Percentiles rank a stretch among this genome's conserved stretches.
Evolutionary conservation across 805 yeast genomes (phyloP).

Genomic region (Candida sonorensis): DNA sequence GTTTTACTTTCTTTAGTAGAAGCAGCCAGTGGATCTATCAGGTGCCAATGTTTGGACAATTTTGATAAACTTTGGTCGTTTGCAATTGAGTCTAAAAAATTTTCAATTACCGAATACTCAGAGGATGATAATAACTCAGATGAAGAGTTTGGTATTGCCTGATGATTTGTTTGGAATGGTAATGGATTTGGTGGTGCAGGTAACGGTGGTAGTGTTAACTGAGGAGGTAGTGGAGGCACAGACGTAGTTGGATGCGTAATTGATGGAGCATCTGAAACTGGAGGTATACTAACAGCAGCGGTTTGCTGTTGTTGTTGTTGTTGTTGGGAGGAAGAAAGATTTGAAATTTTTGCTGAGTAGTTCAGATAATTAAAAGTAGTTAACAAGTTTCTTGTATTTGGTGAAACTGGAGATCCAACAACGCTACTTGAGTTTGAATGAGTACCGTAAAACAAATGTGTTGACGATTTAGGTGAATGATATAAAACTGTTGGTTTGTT

Average conservation of each 20-base stretch:
- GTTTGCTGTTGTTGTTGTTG: neutral
- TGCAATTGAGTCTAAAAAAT: conserved; percentile 30
- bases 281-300: too few relatives aligned
- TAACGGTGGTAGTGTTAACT: too few relatives aligned
- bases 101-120: conserved; percentile 28
- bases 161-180: too few relatives aligned
- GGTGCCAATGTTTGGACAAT: conserved; percentile 26
- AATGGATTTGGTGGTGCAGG: too few relatives aligned
- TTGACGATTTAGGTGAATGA: conserved; percentile 7
- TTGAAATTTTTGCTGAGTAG: conserved; percentile 11
- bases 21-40: conserved; percentile 23
- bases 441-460: conserved; percentile 1
- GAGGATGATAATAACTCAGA: conserved; percentile 27
- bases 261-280: too few relatives aligned
- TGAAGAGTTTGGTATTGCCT: too few relatives aligned
- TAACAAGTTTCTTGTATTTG: conserved; percentile 25
- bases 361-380: conserved; percentile 23
- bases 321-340: conserved; percentile 1
- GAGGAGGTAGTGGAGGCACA: too few relatives aligned
- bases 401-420: conserved; percentile 22
- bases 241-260: too few relatives aligned
- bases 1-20: neutral
- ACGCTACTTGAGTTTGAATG: neutral
- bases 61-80: conserved; percentile 23
- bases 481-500: conserved; percentile 7